Evolutionary conservation across 1,139 yeast genomes (phyloP).

Genomic region (Ogataea hybrid): DNA sequence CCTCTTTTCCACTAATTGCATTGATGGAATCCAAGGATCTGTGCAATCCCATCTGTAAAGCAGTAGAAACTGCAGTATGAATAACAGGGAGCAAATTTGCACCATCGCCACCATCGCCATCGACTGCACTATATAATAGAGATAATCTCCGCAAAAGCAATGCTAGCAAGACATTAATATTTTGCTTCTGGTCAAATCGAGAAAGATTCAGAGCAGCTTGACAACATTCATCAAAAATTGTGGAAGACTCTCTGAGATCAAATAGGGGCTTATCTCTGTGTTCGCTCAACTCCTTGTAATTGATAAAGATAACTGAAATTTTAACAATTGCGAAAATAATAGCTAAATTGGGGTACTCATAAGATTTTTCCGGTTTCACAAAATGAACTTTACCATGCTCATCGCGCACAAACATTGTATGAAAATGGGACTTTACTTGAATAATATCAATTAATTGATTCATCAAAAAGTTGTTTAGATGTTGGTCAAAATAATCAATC

Average conservation of each 20-base stretch:
- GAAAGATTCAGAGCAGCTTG: constrained; percentile 14
- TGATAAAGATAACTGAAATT: constrained; percentile 10
- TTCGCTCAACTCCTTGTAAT: background rate
- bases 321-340: constrained; percentile 15
- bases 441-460: constrained; percentile 22
- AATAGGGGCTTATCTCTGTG: constrained; percentile 3
- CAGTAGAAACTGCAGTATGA: constrained; percentile 12
- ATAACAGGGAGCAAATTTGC: constrained; percentile 15
- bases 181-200: constrained; percentile 16
- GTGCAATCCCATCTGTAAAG: constrained; percentile 23
- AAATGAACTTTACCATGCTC: constrained; percentile 4
- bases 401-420: constrained; percentile 10
- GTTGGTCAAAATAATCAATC: constrained; percentile 18
- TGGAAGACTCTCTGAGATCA: constrained; percentile 6
- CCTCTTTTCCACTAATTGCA: constrained; percentile 1
- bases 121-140: constrained; percentile 8
- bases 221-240: constrained; percentile 6
- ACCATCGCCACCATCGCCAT: constrained; percentile 18
- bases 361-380: constrained; percentile 11
- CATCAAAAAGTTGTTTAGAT: constrained; percentile 22
- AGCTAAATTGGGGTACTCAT: constrained; percentile 13
- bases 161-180: constrained; percentile 13
- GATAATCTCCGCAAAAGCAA: constrained; percentile 10
- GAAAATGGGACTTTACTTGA: constrained; percentile 6
- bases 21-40: constrained; percentile 9